These are phyloP conservation scores for Puccinia novopanici DNA, from an alignment of 1,284 basidiomycete species.

Conservation along the genomic window DNA sequence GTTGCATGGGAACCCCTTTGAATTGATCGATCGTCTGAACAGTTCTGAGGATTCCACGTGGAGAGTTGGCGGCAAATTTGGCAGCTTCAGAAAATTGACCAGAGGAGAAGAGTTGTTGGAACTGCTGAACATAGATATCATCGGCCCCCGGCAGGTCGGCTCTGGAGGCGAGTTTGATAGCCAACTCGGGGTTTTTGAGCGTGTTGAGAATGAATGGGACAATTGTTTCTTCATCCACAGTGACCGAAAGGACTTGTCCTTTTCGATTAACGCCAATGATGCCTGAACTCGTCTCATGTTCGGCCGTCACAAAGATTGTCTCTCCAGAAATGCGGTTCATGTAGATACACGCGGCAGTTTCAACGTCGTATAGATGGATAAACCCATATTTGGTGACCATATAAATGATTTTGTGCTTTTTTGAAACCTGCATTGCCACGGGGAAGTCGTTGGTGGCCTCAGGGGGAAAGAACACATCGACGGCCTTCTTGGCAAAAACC, in stretches of 20 bases:
- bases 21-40: conserved; percentile 95
- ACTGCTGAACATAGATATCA: conserved; percentile 93
- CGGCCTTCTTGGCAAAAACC: conserved; percentile 91
- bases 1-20: conserved; percentile 87
- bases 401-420: conserved; percentile 95
- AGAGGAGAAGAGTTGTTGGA: conserved; percentile 85
- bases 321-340: conserved; percentile 99
- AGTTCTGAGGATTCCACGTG: conserved; percentile 91
- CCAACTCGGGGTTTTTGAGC: conserved; percentile 95
- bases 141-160: conserved; percentile 98
- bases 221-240: conserved; percentile 92
- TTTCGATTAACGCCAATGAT: conserved; percentile 99
- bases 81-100: conserved; percentile 95
- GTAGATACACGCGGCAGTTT: conserved; percentile 97
- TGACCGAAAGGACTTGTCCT: conserved; percentile 95
- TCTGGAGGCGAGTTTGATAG: conserved; percentile 95
- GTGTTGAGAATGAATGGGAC: conserved; percentile 92
- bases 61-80: conserved; percentile 96
- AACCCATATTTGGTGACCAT: conserved; percentile 99
- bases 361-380: conserved; percentile 98
- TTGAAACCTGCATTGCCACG: conserved; percentile 99
- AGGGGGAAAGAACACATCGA: conserved; percentile 98
- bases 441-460: conserved; percentile 99
- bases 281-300: conserved; percentile 89
- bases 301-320: conserved; percentile 97